Base-by-base conservation (phyloP, 257 asterid genomes). In the Gentiana dahurica region DNA sequence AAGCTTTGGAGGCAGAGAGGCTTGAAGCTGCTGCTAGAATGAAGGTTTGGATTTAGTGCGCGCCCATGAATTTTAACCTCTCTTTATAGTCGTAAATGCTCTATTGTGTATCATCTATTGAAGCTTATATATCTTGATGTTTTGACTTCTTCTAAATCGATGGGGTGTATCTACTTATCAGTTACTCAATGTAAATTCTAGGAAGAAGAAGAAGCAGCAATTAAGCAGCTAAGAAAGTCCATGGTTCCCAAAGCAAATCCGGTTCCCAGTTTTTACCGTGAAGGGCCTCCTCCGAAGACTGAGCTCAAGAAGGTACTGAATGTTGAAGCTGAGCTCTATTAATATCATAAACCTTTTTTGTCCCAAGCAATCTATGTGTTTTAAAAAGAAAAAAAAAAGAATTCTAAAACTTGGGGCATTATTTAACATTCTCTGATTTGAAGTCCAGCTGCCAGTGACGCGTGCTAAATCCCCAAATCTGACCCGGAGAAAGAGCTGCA, bases 401-500 rank as follows among this genome's bases (percentile, higher is more conserved):
- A 24, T 24, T 24, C 24, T 24, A 24, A 24, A 24, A 24, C 24
- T 24, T 24, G 24, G 24, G 24, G 24, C 24, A 24, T 24, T 24
- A 24, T 24, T 24, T 24, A 58, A 65, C 57, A 63, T 67, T 58
- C 15, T 59, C 54, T 55, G 53, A 46, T 51, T 54, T 68, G 36
- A 55, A 62, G 56, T 75, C 67, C 85, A 89, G 97, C 65, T 86
- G 65, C 97, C 98, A 8, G 87, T 90, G 53, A 90, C 98, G 55
- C 98, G 98, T 49, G 85, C 98, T 55, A 90, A 90, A 67, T 90
- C 98, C 65, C 98, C 95, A 51, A 87, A 84, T 43, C 76, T 87
- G 35, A 72, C 76, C n/a, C 75, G 96, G 69, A 84, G 98, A 73
- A 91, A 83, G 81, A 90, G 98, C 65, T 84, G 81, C 55, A 68